Percentiles rank a stretch among this genome's conserved stretches.
Conservation (phyloP, 345 rosid genomes). For the Moringa oleifera region DNA sequence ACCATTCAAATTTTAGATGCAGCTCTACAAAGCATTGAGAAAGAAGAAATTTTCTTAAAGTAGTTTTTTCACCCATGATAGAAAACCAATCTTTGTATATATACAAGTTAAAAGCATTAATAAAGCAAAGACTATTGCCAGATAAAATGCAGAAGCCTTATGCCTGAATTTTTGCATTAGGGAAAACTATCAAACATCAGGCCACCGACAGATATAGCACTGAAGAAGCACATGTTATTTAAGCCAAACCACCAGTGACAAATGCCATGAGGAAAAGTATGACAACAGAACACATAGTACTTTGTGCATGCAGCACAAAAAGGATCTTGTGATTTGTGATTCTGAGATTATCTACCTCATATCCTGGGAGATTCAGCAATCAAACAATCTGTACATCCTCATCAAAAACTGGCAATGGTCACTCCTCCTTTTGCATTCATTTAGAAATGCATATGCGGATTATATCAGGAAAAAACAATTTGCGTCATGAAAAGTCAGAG, state of each 20-base stretch:
- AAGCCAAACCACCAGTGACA: too few species aligned
- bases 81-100: too few species aligned
- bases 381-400: neutral
- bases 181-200: neutral
- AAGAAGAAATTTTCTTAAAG: too few species aligned
- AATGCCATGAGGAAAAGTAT: neutral
- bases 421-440: neutral
- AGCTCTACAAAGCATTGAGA: too few species aligned
- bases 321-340: neutral
- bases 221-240: neutral
- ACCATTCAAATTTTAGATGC: neutral
- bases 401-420: constrained; percentile 6
- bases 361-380: constrained; percentile 5
- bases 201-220: neutral
- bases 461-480: neutral
- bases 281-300: neutral
- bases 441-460: neutral
- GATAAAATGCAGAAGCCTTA: neutral
- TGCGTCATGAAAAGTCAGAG: too few species aligned
- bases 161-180: neutral
- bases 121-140: too few species aligned
- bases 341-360: neutral
- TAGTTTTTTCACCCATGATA: too few species aligned
- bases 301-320: neutral
- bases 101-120: too few species aligned